Percentiles rank a stretch among this genome's conserved stretches.
Evolutionary conservation across 495 filamentous ascomycete genomes (phyloP).

Genomic region (Hyaloscypha hepaticicola): DNA sequence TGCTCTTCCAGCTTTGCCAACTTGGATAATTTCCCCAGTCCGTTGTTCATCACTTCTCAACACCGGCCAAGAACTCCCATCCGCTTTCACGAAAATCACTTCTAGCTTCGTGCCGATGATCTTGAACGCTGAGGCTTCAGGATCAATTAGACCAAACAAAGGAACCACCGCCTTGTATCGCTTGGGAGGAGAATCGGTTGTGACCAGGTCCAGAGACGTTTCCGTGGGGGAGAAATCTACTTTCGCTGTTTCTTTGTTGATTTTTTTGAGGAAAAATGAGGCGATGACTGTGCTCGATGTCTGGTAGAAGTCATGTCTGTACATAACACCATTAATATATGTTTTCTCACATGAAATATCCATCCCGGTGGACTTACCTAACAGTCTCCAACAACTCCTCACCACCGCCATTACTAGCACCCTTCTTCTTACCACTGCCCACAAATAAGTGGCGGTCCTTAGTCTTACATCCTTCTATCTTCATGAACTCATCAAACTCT

Average conservation of each 20-base stretch:
- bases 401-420: conserved; percentile 49
- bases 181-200: conserved; percentile 72
- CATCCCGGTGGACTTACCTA: conserved; percentile 50
- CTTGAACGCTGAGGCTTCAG: conserved; percentile 71
- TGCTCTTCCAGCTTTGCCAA: conserved; percentile 72
- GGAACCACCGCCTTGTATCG: conserved; percentile 72
- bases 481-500: conserved; percentile 98
- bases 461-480: conserved; percentile 83
- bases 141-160: conserved; percentile 74
- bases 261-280: conserved; percentile 95
- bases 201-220: conserved; percentile 76
- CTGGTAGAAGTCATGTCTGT: conserved; percentile 92
- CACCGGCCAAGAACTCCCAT: conserved; percentile 86
- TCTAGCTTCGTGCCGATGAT: conserved; percentile 96
- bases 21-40: conserved; percentile 63
- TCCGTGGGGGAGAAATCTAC: conserved; percentile 62
- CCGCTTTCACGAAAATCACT: conserved; percentile 76
- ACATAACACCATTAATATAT: conserved; percentile 6
- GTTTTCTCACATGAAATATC: background rate
- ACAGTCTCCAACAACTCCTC: conserved; percentile 67
- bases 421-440: conserved; percentile 66
- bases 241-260: conserved; percentile 73
- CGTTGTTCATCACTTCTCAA: conserved; percentile 77
- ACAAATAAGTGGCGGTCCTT: conserved; percentile 83
- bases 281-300: conserved; percentile 81